Evolutionary conservation across 345 rosid genomes (phyloP).

Genomic region (Anacardium occidentale): DNA sequence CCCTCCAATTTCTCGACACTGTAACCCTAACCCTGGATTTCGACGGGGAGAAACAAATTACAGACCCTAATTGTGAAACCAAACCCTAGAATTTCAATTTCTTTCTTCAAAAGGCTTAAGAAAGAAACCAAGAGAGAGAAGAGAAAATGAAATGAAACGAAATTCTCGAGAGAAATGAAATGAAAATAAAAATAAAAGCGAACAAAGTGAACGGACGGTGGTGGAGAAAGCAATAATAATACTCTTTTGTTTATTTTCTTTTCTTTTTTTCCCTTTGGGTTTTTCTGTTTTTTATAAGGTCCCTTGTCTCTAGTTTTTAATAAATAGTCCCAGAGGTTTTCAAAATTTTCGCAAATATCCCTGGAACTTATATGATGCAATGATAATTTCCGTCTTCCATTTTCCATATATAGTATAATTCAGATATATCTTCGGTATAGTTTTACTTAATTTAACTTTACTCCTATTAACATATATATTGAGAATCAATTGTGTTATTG

Average conservation of each 20-base stretch:
- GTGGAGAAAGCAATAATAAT: conserved; percentile 27
- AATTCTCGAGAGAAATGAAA: neutral
- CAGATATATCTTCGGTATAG: no score
- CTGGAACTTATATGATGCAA: no score
- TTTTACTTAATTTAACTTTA: no score
- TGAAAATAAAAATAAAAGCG: neutral
- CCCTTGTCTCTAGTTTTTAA: no score
- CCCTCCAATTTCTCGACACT: conserved; percentile 8
- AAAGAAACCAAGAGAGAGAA: neutral
- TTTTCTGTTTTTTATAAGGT: no score
- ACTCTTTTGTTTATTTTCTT: neutral
- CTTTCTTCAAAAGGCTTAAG: neutral
- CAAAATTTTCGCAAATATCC: no score
- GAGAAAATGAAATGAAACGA: neutral
- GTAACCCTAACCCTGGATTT: conserved; percentile 17
- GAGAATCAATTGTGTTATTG: no score
- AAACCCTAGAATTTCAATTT: conserved; percentile 4
- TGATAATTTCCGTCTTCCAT: no score
- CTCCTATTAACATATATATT: no score
- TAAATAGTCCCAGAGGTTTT: no score
- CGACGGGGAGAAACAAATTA: neutral
- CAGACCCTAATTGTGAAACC: conserved; percentile 23
- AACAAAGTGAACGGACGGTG: conserved; percentile 18
- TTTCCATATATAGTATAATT: no score
- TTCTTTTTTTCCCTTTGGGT: neutral